phyloP scores from a whole-genome alignment of 345 rosid genomes.

The Raphanus raphanistrum region DNA sequence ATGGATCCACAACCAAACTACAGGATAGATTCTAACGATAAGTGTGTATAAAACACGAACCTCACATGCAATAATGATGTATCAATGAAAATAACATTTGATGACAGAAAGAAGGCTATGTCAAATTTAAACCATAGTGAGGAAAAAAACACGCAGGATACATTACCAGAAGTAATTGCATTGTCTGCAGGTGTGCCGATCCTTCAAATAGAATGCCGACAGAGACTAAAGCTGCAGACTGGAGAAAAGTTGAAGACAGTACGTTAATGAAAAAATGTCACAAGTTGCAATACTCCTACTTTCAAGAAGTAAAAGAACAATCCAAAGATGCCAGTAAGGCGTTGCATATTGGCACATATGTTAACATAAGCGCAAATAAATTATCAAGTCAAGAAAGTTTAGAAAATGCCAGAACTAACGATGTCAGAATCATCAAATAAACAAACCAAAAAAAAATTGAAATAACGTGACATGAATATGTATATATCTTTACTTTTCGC shows the following conservation, averaged over 20 bases:
- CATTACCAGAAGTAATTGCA: slow-evolving; percentile 82
- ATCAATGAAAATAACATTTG: slow-evolving; percentile 7
- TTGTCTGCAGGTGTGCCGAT: slow-evolving; percentile 84
- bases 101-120: slow-evolving; percentile 17
- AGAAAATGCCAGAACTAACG: slow-evolving; percentile 1
- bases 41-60: slow-evolving; percentile 17
- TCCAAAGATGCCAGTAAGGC: slow-evolving; percentile 9
- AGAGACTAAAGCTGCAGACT: slow-evolving; percentile 94
- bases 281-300: slow-evolving; percentile 2
- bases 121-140: slow-evolving; percentile 13
- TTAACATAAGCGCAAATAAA: not conserved
- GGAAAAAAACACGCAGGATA: slow-evolving; percentile 5
- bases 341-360: not conserved
- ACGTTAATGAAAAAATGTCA: slow-evolving; percentile 17
- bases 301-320: not conserved
- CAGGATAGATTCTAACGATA: not conserved
- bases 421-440: slow-evolving; percentile 1
- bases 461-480: not conserved
- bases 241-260: slow-evolving; percentile 38
- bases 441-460: not conserved
- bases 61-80: slow-evolving; percentile 2
- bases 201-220: slow-evolving; percentile 95
- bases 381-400: not conserved
- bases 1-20: slow-evolving; percentile 9
- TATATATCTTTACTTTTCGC: not conserved